Conservation (phyloP, 1,284 basidiomycete species). For the Coriolopsis trogii region DNA sequence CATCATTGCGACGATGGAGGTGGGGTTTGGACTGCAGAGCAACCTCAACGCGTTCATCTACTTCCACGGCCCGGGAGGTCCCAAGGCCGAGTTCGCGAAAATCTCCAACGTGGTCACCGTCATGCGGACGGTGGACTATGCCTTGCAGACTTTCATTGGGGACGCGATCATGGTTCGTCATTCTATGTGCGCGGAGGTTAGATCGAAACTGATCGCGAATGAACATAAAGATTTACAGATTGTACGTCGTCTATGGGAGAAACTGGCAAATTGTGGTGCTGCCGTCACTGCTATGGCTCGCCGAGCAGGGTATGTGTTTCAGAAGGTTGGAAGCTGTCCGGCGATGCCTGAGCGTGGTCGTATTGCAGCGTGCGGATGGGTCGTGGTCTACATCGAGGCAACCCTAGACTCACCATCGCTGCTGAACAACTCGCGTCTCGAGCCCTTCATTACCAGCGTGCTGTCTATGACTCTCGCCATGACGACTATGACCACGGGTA, state of each 20-base stretch:
- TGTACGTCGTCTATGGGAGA: slow-evolving; percentile 27
- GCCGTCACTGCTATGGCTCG: not conserved
- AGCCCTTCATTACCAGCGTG: slow-evolving; percentile 41
- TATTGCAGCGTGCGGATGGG: not conserved
- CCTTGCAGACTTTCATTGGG: slow-evolving; percentile 25
- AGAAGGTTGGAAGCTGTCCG: not conserved
- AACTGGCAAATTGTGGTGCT: slow-evolving; percentile 12
- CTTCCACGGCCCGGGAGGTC: slow-evolving; percentile 26
- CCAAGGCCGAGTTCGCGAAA: slow-evolving; percentile 22
- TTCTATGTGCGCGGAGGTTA: not conserved
- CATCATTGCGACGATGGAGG: slow-evolving; percentile 26
- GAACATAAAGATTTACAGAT: slow-evolving; percentile 30
- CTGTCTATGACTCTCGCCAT: slow-evolving; percentile 39
- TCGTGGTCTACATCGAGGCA: not conserved
- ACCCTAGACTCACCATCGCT: not conserved
- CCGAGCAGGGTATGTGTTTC: not conserved
- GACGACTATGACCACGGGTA: slow-evolving; percentile 32
- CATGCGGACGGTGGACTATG: slow-evolving; percentile 15
- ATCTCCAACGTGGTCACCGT: slow-evolving; percentile 33
- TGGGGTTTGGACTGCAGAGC: slow-evolving; percentile 27
- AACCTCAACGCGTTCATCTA: slow-evolving; percentile 31
- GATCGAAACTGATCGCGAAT: not conserved
- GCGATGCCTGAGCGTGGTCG: too few species aligned
- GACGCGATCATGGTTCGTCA: slow-evolving; percentile 31
- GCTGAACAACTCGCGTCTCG: slow-evolving; percentile 23